Base-by-base conservation (phyloP, 2,329 filamentous ascomycete species). In the Lojkania enalia region DNA sequence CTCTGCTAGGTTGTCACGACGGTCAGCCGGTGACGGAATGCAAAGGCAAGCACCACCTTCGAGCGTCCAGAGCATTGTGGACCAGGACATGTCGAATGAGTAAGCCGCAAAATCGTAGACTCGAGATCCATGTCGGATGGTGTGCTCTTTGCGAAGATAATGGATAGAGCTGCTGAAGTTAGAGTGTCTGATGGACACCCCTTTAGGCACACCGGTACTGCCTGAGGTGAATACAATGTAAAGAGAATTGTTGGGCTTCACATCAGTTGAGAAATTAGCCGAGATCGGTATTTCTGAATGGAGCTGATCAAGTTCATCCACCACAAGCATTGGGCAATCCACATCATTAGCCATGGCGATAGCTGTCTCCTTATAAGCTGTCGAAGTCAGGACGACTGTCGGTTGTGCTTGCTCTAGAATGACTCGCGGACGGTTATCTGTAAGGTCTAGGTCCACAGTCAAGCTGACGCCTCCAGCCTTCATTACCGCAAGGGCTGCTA, bases 121-220 rank as follows among this genome's bases (percentile, higher is more conserved):
- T 16, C 30, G 9, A 16, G 30, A 33, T 11, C 30, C 15, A 27
- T 27, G 23, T 27, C 40, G 40, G 18, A 21, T 40, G 19, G 31
- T 27, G 5, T 35, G 20, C 30, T 33, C 30, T 33, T 33, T 33
- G 25, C 35, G 21, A 43, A 42, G 20, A 16, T 33, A 33, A 33
- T 16, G 9, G 15, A 33, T 16, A 33, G 9, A 12, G 30, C 30
- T 33, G 9, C 9, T 33, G 15, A 12, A 33, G 30, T 11, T 33
- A 12, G 9, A 16, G 30, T 33, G 30, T 12, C 9, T 12, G 30
- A 33, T 33, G 9, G 9, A 16, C 9, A 33, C 30, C 3, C 87
- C 87, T 58, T 92, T 91, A 0, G 87, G 88, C 1, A 73, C 73
- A 33, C 30, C 30, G 9, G 0, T 92, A 20, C 84, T 90, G 2